Conservation (phyloP, 2,329 filamentous ascomycete genomes). For the Zymoseptoria brevis region DNA sequence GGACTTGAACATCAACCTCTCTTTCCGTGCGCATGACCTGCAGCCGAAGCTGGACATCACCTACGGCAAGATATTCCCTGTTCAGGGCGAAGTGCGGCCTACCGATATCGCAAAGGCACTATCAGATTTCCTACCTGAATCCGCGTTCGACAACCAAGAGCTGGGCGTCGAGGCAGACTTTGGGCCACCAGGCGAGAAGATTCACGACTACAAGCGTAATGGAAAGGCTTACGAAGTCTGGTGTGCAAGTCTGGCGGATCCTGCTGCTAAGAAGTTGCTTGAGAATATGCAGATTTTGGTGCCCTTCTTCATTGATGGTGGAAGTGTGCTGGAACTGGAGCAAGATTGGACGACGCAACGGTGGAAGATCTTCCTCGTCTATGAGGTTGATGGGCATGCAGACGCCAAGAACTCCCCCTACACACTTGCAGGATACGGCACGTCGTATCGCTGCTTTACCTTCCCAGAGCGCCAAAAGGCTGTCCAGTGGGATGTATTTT, state of each 20-base stretch:
- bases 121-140: conserved; percentile 58
- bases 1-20: conserved; percentile 65
- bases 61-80: conserved; percentile 63
- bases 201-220: conserved; percentile 54
- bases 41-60: conserved; percentile 65
- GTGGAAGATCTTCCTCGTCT: conserved; percentile 85
- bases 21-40: conserved; percentile 65
- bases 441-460: conserved; percentile 72
- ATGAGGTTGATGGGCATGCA: conserved; percentile 21
- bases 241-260: conserved; percentile 66
- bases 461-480: conserved; percentile 25
- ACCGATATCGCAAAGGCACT: conserved; percentile 61
- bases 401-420: conserved; percentile 52
- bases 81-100: conserved; percentile 60
- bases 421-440: conserved; percentile 79
- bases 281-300: conserved; percentile 76
- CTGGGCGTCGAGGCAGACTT: conserved; percentile 40
- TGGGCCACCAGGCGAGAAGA: conserved; percentile 67
- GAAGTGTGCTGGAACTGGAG: conserved; percentile 65
- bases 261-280: conserved; percentile 61
- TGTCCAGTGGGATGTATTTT: conserved; percentile 17
- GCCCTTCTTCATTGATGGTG: conserved; percentile 86
- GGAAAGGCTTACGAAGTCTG: conserved; percentile 73
- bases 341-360: conserved; percentile 66
- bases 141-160: conserved; percentile 37